Conservation (phyloP, 2,329 filamentous ascomycete species). For the Diplodia seriata region DNA sequence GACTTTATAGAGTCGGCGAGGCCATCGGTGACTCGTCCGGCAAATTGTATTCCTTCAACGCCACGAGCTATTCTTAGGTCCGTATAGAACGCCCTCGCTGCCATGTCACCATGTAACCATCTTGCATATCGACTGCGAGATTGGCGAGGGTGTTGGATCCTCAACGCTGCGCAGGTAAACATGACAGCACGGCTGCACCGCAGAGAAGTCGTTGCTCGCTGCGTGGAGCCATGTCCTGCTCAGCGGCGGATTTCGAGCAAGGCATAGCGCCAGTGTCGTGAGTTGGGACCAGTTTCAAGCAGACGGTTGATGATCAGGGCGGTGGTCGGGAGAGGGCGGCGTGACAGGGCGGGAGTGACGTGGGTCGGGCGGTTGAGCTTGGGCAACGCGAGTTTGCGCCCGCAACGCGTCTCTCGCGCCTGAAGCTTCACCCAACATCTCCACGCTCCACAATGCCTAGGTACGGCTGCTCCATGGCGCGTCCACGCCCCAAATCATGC, state of each 20-base stretch:
- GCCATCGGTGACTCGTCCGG: constrained; percentile 9
- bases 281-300: background rate
- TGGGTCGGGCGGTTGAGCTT: constrained; percentile 8
- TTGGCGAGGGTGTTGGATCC: constrained; percentile 9
- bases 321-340: background rate
- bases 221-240: background rate
- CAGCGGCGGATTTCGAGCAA: background rate
- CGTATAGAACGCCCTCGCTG: background rate
- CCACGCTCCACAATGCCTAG: constrained; percentile 46
- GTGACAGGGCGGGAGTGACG: constrained; percentile 26
- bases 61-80: constrained; percentile 18
- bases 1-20: background rate
- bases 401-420: constrained; percentile 30
- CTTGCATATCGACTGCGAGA: background rate
- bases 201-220: background rate
- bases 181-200: background rate
- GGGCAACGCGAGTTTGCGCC: constrained; percentile 27
- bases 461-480: constrained; percentile 36
- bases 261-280: background rate
- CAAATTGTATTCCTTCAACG: background rate
- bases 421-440: constrained; percentile 9
- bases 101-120: background rate
- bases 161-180: background rate
- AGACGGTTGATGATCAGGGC: constrained; percentile 11
- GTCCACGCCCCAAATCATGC: background rate